Evolutionary conservation across 2,329 filamentous ascomycete genomes (phyloP).

Genomic region (Helminthosporium solani): DNA sequence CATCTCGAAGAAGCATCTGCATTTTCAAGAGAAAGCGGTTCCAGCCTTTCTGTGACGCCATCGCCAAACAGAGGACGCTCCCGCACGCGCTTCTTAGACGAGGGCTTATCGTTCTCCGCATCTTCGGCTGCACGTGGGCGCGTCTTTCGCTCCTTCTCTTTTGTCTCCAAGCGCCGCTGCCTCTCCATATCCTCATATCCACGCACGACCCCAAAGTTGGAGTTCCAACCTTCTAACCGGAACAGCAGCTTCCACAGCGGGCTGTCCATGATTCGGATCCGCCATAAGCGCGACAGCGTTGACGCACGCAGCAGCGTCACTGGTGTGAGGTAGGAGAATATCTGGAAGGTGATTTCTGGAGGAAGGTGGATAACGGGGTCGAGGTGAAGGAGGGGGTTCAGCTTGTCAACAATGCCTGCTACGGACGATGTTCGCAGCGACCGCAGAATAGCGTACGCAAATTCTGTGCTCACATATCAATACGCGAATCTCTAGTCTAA

Average conservation of each 20-base stretch:
- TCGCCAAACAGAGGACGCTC: constrained; percentile 47
- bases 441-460: constrained; percentile 75
- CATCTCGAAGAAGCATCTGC: constrained; percentile 5
- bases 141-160: constrained; percentile 47
- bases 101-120: constrained; percentile 51
- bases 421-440: constrained; percentile 79
- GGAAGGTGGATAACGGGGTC: constrained; percentile 86
- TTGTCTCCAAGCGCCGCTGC: constrained; percentile 39
- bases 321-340: constrained; percentile 83
- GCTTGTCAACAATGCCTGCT: constrained; percentile 73
- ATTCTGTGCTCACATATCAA: constrained; percentile 56
- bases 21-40: constrained; percentile 3
- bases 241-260: constrained; percentile 86
- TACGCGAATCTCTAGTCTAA: neutral
- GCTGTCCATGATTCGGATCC: constrained; percentile 75
- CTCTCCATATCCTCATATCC: constrained; percentile 62
- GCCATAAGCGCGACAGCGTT: constrained; percentile 78
- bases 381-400: constrained; percentile 85
- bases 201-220: constrained; percentile 63
- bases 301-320: constrained; percentile 77
- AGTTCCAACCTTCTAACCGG: constrained; percentile 80
- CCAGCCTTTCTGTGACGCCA: constrained; percentile 19
- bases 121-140: constrained; percentile 49
- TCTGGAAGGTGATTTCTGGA: constrained; percentile 84
- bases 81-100: constrained; percentile 55